Base-by-base conservation (phyloP, 2,329 filamentous ascomycete genomes). In the Cercospora beticola region DNA sequence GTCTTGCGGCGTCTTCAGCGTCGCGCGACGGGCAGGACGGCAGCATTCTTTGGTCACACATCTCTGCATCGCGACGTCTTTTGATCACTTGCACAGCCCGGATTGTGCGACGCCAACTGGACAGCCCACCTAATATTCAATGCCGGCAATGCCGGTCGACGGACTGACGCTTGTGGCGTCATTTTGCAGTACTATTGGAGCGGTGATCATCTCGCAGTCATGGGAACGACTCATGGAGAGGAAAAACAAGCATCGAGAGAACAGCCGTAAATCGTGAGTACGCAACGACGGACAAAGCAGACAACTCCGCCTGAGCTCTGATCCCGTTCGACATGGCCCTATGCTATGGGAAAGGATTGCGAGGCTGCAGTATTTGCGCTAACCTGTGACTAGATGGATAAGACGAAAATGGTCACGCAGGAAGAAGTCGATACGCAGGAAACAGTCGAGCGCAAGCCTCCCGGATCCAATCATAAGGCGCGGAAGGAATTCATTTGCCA, bases 161-260 rank as follows among this genome's bases (percentile, higher is more conserved):
- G 28, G 23, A 30, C 2, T 30, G 10, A 26, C 56, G 18, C 30
- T 56, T 16, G 31, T 26, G 31, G 28, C 28, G 10, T 14, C 52
- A 26, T 65, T 65, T 31, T 58, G 49, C 52, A 58, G 12, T 31
- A 58, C 62, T 10, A 14, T 65, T 46, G 62, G 52, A 57, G 49
- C 62, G 62, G 54, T 65, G 28, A 49, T 65, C 23, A 43, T 65
- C 14, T 54, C 62, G 62, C 58, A 54, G 5, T 58, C 62, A 16
- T 65, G 49, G 52, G 62, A 65, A 59, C 46, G 60, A 28, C 23
- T 62, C 40, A 49, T 23, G 40, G 8, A 16, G 2, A 26, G 21
- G 23, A 62, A 23, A 52, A 23, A 10, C 8, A 12, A 28, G 14
- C 21, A 62, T 31, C 36, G 60, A 28, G 8, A 49, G 9, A 61